A percentile compares a stretch with the other conserved stretches of the same genome.
phyloP scores from a whole-genome alignment of 805 yeast species.

The Teunomyces barrocoloradensis region DNA sequence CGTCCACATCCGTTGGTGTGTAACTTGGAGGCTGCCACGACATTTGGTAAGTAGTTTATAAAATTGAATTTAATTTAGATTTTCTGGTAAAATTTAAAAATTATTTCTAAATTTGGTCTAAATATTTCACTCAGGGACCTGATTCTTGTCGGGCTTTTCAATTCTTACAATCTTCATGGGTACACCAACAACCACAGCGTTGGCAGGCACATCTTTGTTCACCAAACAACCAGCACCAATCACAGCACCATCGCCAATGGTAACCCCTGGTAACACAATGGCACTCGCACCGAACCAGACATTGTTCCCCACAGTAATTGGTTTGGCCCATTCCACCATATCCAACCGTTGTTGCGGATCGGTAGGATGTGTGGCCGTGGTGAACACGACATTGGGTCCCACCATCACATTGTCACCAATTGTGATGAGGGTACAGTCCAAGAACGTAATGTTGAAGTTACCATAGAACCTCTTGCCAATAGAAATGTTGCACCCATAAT shows the following conservation, averaged over 20 bases:
- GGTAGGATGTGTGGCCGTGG: conserved; percentile 64
- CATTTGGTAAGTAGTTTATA: neutral
- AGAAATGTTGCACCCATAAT: conserved; percentile 62
- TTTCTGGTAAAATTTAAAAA: neutral
- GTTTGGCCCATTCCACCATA: conserved; percentile 53
- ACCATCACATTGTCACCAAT: conserved; percentile 59
- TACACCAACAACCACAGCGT: conserved; percentile 58
- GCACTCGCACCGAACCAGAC: conserved; percentile 67
- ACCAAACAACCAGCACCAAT: conserved; percentile 73
- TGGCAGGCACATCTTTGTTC: conserved; percentile 52
- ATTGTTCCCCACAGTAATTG: conserved; percentile 58
- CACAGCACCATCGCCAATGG: conserved; percentile 58
- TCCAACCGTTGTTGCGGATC: conserved; percentile 44
- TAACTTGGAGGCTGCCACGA: conserved; percentile 12
- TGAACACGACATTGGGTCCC: conserved; percentile 62
- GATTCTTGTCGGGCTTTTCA: conserved; percentile 17
- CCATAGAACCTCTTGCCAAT: conserved; percentile 59
- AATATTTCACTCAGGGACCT: conserved; percentile 8
- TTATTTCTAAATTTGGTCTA: neutral
- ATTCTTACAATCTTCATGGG: conserved; percentile 52
- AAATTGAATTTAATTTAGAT: neutral
- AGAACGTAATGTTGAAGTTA: conserved; percentile 53
- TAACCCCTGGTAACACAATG: conserved; percentile 61
- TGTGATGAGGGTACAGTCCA: conserved; percentile 59
- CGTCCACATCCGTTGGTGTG: conserved; percentile 21